Evolutionary conservation across 2,329 filamentous ascomycete genomes (phyloP).

Genomic region (Fusarium miscanthi): DNA sequence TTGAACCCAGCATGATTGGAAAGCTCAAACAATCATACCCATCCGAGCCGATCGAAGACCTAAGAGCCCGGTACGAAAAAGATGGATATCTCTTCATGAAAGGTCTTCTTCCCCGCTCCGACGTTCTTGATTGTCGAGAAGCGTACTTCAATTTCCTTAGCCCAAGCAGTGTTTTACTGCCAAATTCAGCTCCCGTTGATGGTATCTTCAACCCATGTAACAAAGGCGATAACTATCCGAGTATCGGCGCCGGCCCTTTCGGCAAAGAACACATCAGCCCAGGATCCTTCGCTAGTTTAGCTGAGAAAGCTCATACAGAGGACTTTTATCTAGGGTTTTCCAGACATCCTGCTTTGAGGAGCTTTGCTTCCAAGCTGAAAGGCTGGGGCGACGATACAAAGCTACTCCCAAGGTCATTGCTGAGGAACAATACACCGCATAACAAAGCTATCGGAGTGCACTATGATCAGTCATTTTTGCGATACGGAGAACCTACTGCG

Average conservation of each 20-base stretch:
- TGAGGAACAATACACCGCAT: conserved; percentile 67
- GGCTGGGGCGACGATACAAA: conserved; percentile 16
- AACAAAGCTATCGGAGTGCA: conserved; percentile 70
- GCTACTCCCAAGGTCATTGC: conserved; percentile 44
- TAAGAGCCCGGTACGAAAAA: conserved; percentile 1
- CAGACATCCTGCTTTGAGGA: background rate
- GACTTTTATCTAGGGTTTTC: conserved; percentile 20
- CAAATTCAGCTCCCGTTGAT: conserved; percentile 7
- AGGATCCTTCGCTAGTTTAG: conserved; percentile 20
- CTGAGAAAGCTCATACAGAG: conserved; percentile 22
- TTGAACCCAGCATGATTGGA: conserved; percentile 1
- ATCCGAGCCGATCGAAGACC: background rate
- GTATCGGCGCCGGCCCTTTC: conserved; percentile 11
- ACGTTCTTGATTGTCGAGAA: conserved; percentile 15
- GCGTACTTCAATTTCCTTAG: conserved; percentile 22
- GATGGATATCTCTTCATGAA: conserved; percentile 22
- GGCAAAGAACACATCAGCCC: background rate
- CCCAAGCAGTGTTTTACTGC: conserved; percentile 4
- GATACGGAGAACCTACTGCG: conserved; percentile 64
- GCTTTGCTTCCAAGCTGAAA: conserved; percentile 16
- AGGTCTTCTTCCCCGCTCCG: conserved; percentile 8
- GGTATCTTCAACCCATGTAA: conserved; percentile 17
- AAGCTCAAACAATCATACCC: conserved; percentile 1
- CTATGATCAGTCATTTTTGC: conserved; percentile 69
- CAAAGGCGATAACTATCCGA: conserved; percentile 11